Base-by-base conservation (phyloP, 805 yeast species). In the Scheffersomyces stipitis region DNA sequence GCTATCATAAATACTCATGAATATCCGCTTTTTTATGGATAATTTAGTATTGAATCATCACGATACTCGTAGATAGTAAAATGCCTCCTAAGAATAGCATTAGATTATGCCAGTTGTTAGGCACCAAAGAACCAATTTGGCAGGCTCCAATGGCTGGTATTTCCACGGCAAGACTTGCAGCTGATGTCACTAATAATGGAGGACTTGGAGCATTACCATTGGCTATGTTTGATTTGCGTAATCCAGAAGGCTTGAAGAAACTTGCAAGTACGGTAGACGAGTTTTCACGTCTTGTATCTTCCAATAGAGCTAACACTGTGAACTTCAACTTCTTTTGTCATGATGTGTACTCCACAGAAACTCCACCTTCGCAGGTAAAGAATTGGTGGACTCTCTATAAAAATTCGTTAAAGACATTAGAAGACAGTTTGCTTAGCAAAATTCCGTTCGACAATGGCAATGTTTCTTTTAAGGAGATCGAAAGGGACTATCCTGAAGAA, bases 71-170 rank as follows among this genome's bases (percentile, higher is more conserved):
- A n/a, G n/a, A n/a, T n/a, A n/a, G n/a, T n/a, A n/a, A n/a, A n/a
- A 49, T 41, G 33, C 24, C 24, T 20, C 24, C 24, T 7, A 7
- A 20, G 7, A 20, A 7, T 7, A 20, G 24, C 10, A 7, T 20
- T 7, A 31, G 17, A 15, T 38, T 34, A 4, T 26, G 31, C n/a
- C 30, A 36, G 16, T 17, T 12, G 15, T 45, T 69, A 15, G 67
- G 62, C 3, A 39, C 68, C n/a, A 58, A 48, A 30, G 51, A 51
- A 36, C 80, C 78, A 3, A 56, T 78, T 3, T 56, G 78, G 24
- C 81, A 76, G 48, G 68, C 83, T 0, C 83, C 83, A 15, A 78
- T 78, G 83, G 81, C 83, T 1, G 81, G 82, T 1, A 66, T 75
- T 2, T 60, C 74, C 10, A 73, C 76, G 1, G 57, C 66, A 1